Conservation (phyloP, 441 rosid genomes). For the Omphalea diandra region DNA sequence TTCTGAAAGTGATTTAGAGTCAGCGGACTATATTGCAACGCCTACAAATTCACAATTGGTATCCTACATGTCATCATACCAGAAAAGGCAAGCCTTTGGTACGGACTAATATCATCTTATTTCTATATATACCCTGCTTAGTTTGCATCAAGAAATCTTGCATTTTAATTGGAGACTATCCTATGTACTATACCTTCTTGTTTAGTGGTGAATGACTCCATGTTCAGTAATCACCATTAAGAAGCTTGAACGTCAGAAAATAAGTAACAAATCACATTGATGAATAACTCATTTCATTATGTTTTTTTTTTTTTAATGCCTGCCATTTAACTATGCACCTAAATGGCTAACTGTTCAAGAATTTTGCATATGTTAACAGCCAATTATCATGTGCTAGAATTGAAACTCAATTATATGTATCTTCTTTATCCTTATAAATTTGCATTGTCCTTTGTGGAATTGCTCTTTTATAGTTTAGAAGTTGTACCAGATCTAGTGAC, state of each 20-base stretch:
- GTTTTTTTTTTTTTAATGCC: neutral
- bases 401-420: too few relatives aligned
- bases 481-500: neutral
- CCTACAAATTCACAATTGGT: constrained; percentile 60
- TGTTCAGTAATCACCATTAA: neutral
- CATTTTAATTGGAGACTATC: neutral
- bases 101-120: constrained; percentile 23
- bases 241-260: neutral
- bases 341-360: too few relatives aligned
- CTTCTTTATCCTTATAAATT: too few relatives aligned
- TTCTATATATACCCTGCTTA: neutral
- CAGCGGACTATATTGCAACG: constrained; percentile 63
- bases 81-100: constrained; percentile 87
- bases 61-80: constrained; percentile 73
- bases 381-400: too few relatives aligned
- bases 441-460: neutral
- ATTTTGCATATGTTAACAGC: too few relatives aligned
- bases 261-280: neutral
- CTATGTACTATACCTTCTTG: neutral
- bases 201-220: neutral
- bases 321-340: neutral
- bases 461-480: neutral
- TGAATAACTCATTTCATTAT: neutral
- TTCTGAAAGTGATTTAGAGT: constrained; percentile 84
- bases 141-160: neutral